Conservation (phyloP, 208 protist species). For the Wallacemonas collosoma region DNA sequence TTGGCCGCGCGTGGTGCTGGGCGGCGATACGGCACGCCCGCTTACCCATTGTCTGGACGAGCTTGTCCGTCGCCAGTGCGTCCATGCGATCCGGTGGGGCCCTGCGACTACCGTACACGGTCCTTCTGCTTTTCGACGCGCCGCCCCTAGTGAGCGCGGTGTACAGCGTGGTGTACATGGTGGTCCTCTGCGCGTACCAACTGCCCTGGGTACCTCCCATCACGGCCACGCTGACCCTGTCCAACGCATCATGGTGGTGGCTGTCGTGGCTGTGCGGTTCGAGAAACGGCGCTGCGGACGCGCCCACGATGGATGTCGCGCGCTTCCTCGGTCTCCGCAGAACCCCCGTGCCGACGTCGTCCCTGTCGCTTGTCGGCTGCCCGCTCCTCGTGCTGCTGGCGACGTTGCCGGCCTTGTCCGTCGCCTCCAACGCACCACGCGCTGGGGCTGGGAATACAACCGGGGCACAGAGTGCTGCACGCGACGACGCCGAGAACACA, state of each 20-base stretch:
- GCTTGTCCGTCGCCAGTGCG: neutral
- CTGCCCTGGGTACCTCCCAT: slow-evolving; percentile 20
- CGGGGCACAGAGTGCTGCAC: no score
- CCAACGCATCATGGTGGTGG: neutral
- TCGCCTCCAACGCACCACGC: neutral
- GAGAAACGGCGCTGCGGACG: neutral
- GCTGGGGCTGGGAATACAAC: neutral
- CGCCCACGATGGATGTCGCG: neutral
- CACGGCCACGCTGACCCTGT: slow-evolving; percentile 3
- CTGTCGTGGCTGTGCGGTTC: neutral
- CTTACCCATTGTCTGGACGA: neutral
- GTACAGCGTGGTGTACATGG: slow-evolving; percentile 16
- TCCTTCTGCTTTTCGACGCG: slow-evolving; percentile 8
- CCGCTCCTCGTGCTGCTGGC: slow-evolving; percentile 1
- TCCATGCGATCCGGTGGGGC: no score
- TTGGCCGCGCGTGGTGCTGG: neutral
- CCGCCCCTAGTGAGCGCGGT: neutral
- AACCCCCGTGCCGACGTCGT: neutral
- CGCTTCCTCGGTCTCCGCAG: slow-evolving; percentile 15
- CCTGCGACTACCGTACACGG: slow-evolving; percentile 16
- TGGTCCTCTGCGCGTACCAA: slow-evolving; percentile 16
- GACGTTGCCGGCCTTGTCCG: neutral
- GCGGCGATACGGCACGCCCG: neutral
- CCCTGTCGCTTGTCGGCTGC: neutral
- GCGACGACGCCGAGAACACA: no score